Evolutionary conservation across 192 early-diverging fungal genomes (phyloP), one percentile per base, ranked within the genome.

Genomic region (Glomus cerebriforme): DNA sequence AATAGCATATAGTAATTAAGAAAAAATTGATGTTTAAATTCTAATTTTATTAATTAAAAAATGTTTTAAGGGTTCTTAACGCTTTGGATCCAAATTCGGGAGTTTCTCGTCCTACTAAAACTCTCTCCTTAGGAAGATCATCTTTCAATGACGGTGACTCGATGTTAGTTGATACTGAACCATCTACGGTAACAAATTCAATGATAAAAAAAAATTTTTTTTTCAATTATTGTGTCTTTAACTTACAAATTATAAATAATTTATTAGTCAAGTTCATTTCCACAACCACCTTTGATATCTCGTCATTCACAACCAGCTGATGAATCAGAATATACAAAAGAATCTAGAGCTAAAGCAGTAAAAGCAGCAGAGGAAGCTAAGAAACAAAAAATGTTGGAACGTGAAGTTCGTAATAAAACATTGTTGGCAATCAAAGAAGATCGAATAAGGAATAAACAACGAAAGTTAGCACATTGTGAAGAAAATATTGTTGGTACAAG

Each of bases 391-490:
- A 26, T 65, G 4, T 32, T 65, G 10, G 63, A 65, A 15, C n/a
- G 31, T 15, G 63, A 65, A 31, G 63, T 29, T 65, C 63, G 63
- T 65, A 65, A 65, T 8, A 65, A 65, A 65, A 17, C 63, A 15
- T 65, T 65, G n/a, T 65, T 65, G 31, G 63, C 63, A 65, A 65
- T 65, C 31, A 32, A 65, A 27, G 63, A 65, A 31, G 63, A 65
- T 29, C 26, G 63, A 4, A n/a, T 24, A 15, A 65, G n/a, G 12
- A 31, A 24, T 13, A 65, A 65, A 65, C 26, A 31, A 6, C 63
- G 63, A 13, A 65, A 65, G 19, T 24, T 31, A 31, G 15, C 10
- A 17, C 63, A 65, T 27, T 10, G 17, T 19, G 47, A 22, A 29
- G 27, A 65, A 24, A 29, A 1, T 31, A 13, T 5, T 29, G 32